Evolutionary conservation across 257 asterid species (phyloP).

Genomic region (Salvia rosmarinus): DNA sequence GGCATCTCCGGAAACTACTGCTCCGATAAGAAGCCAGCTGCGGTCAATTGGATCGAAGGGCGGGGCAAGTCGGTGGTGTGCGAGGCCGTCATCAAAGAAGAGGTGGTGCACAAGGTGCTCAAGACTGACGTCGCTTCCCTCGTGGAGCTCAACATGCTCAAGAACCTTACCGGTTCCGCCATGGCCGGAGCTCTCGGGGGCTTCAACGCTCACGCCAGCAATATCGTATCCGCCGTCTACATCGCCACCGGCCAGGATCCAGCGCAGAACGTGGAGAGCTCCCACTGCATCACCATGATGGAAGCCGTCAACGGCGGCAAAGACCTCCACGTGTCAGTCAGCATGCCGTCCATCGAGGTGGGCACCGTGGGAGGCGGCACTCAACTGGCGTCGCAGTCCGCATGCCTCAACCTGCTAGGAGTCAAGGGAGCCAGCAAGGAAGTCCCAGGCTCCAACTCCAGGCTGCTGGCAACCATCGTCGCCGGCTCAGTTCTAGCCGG

Average conservation of each 20-base stretch:
- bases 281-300: constrained; percentile 54
- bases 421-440: constrained; percentile 55
- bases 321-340: constrained; percentile 52
- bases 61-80: constrained; percentile 51
- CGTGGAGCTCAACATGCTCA: constrained; percentile 51
- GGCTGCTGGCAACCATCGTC: constrained; percentile 46
- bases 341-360: constrained; percentile 55
- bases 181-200: constrained; percentile 55
- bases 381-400: constrained; percentile 53
- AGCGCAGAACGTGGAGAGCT: constrained; percentile 50
- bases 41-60: constrained; percentile 53
- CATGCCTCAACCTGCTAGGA: constrained; percentile 55
- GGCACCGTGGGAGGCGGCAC: constrained; percentile 57
- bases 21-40: constrained; percentile 53
- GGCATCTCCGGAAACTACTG: constrained; percentile 57
- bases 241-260: constrained; percentile 54
- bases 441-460: constrained; percentile 48
- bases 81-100: constrained; percentile 44
- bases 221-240: constrained; percentile 45
- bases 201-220: constrained; percentile 54
- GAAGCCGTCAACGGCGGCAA: constrained; percentile 48
- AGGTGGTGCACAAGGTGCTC: constrained; percentile 44
- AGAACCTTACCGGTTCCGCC: constrained; percentile 49
- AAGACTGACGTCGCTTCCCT: constrained; percentile 46
- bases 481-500: constrained; percentile 53